Evolutionary conservation across 805 yeast species (phyloP).

Genomic region (Nakazawaea peltata): DNA sequence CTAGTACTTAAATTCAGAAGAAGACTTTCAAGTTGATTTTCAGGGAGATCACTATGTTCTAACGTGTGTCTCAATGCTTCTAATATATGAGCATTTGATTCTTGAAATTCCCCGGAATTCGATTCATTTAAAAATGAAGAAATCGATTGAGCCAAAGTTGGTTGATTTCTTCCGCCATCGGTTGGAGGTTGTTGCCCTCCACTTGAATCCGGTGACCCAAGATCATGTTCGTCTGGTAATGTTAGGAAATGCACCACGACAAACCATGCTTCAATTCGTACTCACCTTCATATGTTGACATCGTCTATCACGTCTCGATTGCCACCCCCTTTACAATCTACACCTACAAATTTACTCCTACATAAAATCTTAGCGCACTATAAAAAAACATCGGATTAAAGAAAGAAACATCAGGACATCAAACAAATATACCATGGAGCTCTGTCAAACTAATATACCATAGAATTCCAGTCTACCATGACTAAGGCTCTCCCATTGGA

Average conservation of each 20-base stretch:
- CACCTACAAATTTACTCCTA: background rate
- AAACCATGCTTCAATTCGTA: too few relatives aligned
- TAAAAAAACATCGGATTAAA: too few relatives aligned
- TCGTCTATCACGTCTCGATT: background rate
- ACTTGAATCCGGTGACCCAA: slow-evolving; percentile 3
- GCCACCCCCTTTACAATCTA: background rate
- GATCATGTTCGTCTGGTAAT: background rate
- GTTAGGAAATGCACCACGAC: too few relatives aligned
- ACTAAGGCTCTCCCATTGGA: slow-evolving; percentile 75
- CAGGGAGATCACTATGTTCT: slow-evolving; percentile 4
- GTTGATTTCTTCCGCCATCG: too few relatives aligned
- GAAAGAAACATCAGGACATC: too few relatives aligned
- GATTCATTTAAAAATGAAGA: slow-evolving; percentile 1
- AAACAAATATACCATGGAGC: too few relatives aligned
- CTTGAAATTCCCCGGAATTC: background rate
- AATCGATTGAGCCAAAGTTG: slow-evolving; percentile 6
- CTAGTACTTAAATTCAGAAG: background rate
- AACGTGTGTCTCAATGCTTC: slow-evolving; percentile 3
- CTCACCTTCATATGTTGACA: slow-evolving; percentile 10
- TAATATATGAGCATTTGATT: background rate
- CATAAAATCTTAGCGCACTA: too few relatives aligned
- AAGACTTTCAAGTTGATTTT: slow-evolving; percentile 1
- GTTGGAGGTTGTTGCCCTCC: background rate
- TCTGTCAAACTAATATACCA: slow-evolving; percentile 72
- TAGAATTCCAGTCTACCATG: slow-evolving; percentile 61